Conservation (phyloP, 345 rosid species). For the Brassica cretica region DNA sequence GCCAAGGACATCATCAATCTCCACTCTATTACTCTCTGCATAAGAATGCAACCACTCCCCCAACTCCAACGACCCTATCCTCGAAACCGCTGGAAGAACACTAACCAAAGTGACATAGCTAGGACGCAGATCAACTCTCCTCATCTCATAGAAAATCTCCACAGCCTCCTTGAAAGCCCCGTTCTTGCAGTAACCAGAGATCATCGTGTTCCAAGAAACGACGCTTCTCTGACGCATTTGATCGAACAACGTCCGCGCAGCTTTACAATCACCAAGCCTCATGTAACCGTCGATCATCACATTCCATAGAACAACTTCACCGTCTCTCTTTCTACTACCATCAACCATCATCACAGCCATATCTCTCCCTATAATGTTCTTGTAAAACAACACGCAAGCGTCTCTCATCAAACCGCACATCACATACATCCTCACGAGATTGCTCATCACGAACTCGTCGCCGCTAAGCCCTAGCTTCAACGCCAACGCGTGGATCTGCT, state of each 20-base stretch:
- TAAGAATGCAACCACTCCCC: slow-evolving; percentile 74
- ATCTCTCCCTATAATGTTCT: slow-evolving; percentile 33
- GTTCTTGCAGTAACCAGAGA: slow-evolving; percentile 68
- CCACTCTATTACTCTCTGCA: slow-evolving; percentile 47
- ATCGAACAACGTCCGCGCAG: slow-evolving; percentile 51
- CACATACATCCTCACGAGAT: slow-evolving; percentile 69
- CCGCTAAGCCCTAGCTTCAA: slow-evolving; percentile 52
- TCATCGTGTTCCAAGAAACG: slow-evolving; percentile 72
- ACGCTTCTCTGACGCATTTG: slow-evolving; percentile 57
- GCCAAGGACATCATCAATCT: slow-evolving; percentile 62
- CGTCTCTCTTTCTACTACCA: slow-evolving; percentile 49
- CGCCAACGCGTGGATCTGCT: slow-evolving; percentile 58
- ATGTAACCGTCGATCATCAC: slow-evolving; percentile 67
- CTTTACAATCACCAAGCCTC: slow-evolving; percentile 51
- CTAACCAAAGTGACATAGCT: slow-evolving; percentile 71
- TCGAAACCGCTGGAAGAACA: slow-evolving; percentile 60
- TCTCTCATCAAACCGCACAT: slow-evolving; percentile 60
- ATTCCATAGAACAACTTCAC: slow-evolving; percentile 67
- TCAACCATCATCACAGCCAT: slow-evolving; percentile 20
- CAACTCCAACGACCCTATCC: slow-evolving; percentile 55
- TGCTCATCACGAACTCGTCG: slow-evolving; percentile 67
- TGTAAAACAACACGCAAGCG: slow-evolving; percentile 47
- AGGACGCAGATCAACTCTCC: slow-evolving; percentile 42
- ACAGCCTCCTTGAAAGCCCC: slow-evolving; percentile 59
- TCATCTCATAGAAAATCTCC: slow-evolving; percentile 59